Conservation (phyloP, 495 filamentous ascomycete genomes). For the Lichenothelia convexa region DNA sequence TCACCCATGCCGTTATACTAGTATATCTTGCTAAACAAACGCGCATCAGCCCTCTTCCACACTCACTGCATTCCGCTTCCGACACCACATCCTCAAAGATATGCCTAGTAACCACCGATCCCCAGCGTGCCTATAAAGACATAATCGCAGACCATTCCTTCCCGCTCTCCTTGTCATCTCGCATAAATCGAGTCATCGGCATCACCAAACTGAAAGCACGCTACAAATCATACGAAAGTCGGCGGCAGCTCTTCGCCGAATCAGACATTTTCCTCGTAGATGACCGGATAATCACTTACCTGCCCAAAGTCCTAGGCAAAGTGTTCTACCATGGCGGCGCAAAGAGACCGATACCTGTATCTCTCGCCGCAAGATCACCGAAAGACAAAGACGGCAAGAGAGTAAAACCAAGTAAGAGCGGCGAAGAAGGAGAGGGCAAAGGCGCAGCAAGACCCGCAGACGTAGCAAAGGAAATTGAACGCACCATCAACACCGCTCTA, state of each 20-base stretch:
- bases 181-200: constrained; percentile 67
- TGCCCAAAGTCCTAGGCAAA: constrained; percentile 69
- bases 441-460: constrained; percentile 27
- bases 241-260: constrained; percentile 63
- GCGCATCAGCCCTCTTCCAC: constrained; percentile 31
- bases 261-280: constrained; percentile 83
- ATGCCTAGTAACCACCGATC: constrained; percentile 71
- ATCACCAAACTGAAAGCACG: constrained; percentile 66
- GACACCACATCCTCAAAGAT: constrained; percentile 47
- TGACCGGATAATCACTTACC: constrained; percentile 55
- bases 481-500: constrained; percentile 46
- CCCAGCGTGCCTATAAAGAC: constrained; percentile 82
- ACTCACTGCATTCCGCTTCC: constrained; percentile 47
- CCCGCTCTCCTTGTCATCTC: constrained; percentile 47
- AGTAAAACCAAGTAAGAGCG: constrained; percentile 33
- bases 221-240: constrained; percentile 71
- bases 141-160: constrained; percentile 56
- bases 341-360: constrained; percentile 80
- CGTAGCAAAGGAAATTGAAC: constrained; percentile 52
- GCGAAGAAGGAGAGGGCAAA: constrained; percentile 40
- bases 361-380: constrained; percentile 34
- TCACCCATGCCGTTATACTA: too few relatives aligned
- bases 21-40: background rate
- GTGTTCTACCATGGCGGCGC: constrained; percentile 58
- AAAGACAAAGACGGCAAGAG: constrained; percentile 12